Evolutionary conservation across 1,139 yeast species (phyloP).

Genomic region (Chernovozyma aurita): DNA sequence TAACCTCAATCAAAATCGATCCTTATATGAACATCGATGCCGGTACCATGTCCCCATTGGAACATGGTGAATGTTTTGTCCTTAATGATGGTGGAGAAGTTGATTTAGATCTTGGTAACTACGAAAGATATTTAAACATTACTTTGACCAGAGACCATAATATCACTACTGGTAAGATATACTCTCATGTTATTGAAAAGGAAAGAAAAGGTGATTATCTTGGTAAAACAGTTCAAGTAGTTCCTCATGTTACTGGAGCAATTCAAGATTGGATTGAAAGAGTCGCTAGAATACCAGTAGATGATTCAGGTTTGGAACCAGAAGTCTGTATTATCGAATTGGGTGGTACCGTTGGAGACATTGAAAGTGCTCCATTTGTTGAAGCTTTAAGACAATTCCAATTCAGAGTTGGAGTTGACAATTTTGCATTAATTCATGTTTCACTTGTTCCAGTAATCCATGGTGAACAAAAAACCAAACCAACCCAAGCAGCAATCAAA

Average conservation of each 20-base stretch:
- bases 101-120: slow-evolving; percentile 95
- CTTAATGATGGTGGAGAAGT: slow-evolving; percentile 99
- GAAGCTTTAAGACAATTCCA: slow-evolving; percentile 99
- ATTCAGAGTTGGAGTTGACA: slow-evolving; percentile 90
- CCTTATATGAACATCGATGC: slow-evolving; percentile 99
- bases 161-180: slow-evolving; percentile 96
- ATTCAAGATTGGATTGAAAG: slow-evolving; percentile 98
- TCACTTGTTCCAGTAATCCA: slow-evolving; percentile 96
- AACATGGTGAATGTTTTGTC: slow-evolving; percentile 98
- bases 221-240: slow-evolving; percentile 99
- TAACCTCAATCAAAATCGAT: slow-evolving; percentile 95
- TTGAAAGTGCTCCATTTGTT: slow-evolving; percentile 97
- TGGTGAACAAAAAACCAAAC: slow-evolving; percentile 98
- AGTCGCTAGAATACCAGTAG: slow-evolving; percentile 89
- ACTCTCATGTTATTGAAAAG: slow-evolving; percentile 86
- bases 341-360: slow-evolving; percentile 99
- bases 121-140: slow-evolving; percentile 91
- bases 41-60: slow-evolving; percentile 98
- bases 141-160: slow-evolving; percentile 92
- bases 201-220: slow-evolving; percentile 97
- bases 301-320: slow-evolving; percentile 80
- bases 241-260: slow-evolving; percentile 95
- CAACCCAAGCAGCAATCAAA: slow-evolving; percentile 98
- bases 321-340: slow-evolving; percentile 95
- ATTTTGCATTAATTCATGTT: slow-evolving; percentile 93